These are phyloP conservation scores for Ophiocordyceps camponoti-rufipedis DNA, from an alignment of 2,329 filamentous ascomycete species.

Conservation along the genomic window DNA sequence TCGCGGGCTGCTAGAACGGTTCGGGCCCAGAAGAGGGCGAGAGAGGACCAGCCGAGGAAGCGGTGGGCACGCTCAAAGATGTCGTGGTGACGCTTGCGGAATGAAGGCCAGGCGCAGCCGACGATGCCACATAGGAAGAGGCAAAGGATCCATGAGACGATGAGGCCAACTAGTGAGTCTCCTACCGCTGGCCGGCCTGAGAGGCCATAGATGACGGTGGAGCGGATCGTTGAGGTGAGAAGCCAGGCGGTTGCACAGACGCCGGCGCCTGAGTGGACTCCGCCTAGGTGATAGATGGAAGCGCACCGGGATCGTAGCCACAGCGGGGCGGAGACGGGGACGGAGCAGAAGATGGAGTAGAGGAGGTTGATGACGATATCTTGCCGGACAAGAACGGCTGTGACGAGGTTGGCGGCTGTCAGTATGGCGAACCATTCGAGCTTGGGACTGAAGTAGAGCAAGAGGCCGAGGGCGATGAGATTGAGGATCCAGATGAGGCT, in stretches of 20 bases:
- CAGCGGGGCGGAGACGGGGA: conserved; percentile 26
- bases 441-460: conserved; percentile 17
- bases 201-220: conserved; percentile 15
- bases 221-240: conserved; percentile 21
- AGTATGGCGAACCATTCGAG: conserved; percentile 21
- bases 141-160: conserved; percentile 39
- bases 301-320: conserved; percentile 27
- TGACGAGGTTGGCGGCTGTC: conserved; percentile 28
- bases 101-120: conserved; percentile 40
- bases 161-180: conserved; percentile 21
- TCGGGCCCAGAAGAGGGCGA: conserved; percentile 47
- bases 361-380: conserved; percentile 33
- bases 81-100: conserved; percentile 47
- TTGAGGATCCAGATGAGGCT: conserved; percentile 32
- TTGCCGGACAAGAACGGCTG: conserved; percentile 33
- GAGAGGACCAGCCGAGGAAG: conserved; percentile 51
- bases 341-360: conserved; percentile 25
- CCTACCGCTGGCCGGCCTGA: conserved; percentile 9
- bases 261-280: conserved; percentile 30
- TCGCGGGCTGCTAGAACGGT: conserved; percentile 35
- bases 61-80: conserved; percentile 54
- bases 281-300: conserved; percentile 33
- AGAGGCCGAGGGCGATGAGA: conserved; percentile 23
- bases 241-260: conserved; percentile 31
- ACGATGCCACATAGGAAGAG: conserved; percentile 40